phyloP scores from a whole-genome alignment of 257 asterid species.

The Capsicum rhomboideum region DNA sequence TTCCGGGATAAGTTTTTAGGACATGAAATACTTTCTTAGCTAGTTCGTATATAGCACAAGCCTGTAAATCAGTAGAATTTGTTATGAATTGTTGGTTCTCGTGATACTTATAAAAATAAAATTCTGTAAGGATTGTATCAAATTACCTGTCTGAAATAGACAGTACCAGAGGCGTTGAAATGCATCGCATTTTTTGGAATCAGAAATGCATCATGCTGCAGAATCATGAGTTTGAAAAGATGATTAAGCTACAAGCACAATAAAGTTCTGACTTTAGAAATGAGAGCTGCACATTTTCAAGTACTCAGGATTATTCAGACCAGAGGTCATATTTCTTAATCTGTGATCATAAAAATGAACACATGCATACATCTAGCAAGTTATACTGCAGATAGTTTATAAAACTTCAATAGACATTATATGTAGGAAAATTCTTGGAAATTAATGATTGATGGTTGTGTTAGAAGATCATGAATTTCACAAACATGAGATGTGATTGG shows the following conservation, averaged over 20 bases:
- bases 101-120: not conserved
- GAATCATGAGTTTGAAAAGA: not conserved
- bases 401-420: not conserved
- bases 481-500: not conserved
- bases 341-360: not conserved
- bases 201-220: conserved; percentile 80
- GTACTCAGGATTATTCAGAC: not conserved
- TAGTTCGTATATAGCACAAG: conserved; percentile 65
- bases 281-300: not conserved
- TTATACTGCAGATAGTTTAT: not conserved
- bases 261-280: not conserved
- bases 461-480: not conserved
- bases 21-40: conserved; percentile 67
- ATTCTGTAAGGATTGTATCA: not conserved
- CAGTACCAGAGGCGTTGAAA: conserved; percentile 64
- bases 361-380: not conserved
- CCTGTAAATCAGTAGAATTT: conserved; percentile 28
- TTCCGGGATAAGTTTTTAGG: conserved; percentile 53
- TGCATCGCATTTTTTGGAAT: conserved; percentile 86
- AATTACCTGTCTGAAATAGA: conserved; percentile 65
- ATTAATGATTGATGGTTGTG: not conserved
- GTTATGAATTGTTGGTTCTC: not conserved
- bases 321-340: not conserved
- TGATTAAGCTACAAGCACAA: not conserved
- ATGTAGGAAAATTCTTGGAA: not conserved